These are phyloP conservation scores for Silene noctiflora DNA, from an alignment of 179 eudicot species.

Conservation along the genomic window DNA sequence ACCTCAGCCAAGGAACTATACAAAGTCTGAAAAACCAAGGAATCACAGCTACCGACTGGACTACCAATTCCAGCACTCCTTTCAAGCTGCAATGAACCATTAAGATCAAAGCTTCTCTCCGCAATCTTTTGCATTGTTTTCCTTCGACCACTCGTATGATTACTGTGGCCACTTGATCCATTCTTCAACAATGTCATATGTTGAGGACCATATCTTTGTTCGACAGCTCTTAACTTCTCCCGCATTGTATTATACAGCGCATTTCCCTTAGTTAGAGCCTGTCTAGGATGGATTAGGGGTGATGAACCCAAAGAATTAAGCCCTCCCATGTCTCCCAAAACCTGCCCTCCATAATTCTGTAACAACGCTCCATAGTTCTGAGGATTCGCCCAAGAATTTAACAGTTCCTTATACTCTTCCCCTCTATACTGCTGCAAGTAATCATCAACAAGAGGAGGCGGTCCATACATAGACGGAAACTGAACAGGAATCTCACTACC, in stretches of 20 bases:
- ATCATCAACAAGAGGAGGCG: constrained; percentile 22
- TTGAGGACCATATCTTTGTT: constrained; percentile 18
- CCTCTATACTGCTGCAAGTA: constrained; percentile 26
- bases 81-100: constrained; percentile 29
- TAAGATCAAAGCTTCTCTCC: constrained; percentile 31
- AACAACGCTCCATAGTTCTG: constrained; percentile 31
- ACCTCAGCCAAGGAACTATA: constrained; percentile 45
- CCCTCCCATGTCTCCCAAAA: constrained; percentile 25
- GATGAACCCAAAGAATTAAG: constrained; percentile 28
- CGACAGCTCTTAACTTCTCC: constrained; percentile 29
- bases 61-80: constrained; percentile 32
- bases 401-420: constrained; percentile 21
- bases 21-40: constrained; percentile 31
- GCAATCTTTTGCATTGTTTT: constrained; percentile 21
- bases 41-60: constrained; percentile 22
- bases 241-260: constrained; percentile 23
- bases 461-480: constrained; percentile 20
- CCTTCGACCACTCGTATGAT: constrained; percentile 20
- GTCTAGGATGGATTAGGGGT: constrained; percentile 24
- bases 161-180: too few species aligned
- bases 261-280: constrained; percentile 22
- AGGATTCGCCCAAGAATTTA: constrained; percentile 28
- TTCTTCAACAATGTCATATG: constrained; percentile 25
- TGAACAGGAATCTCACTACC: constrained; percentile 21
- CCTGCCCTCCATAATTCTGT: constrained; percentile 24